Evolutionary conservation across 2,329 filamentous ascomycete genomes (phyloP), one percentile per base, ranked within the genome.

Genomic region (Pyrenophora seminiperda): DNA sequence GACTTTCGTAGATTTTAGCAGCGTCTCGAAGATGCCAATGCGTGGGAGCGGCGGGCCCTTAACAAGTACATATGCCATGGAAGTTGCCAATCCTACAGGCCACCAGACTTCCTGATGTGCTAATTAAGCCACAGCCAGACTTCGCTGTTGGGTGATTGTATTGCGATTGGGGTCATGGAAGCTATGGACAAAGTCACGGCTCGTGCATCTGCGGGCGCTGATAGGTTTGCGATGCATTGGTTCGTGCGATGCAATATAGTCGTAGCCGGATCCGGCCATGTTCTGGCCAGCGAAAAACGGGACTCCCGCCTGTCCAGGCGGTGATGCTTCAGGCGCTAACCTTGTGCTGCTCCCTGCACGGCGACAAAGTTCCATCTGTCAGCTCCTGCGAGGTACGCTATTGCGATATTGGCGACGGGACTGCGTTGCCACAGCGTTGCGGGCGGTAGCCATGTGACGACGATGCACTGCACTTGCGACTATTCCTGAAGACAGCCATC

Each of bases 111-210:
- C 47, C 59, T 36, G 57, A 57, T 50, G 60, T 62, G 59, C 58
- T 53, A 65, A 65, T 62, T 61, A 62, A 58, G 67, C 62, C 63
- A 66, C 51, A 27, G 42, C 56, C 51, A 56, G 37, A 55, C 44
- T 49, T 50, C 44, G 48, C 45, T 53, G 51, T 57, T 56, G 59
- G 59, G 52, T 50, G 48, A 56, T 54, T 55, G 43, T 45, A 63
- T 48, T 57, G 60, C 61, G 47, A 59, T 59, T 61, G 59, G 65
- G 65, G 54, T 61, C 61, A 63, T 66, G 48, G 53, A 55, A 43
- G 54, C 37, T 50, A 33, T 47, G 29, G 54, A 45, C 48, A 36
- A 49, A 51, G 40, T 45, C 36, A 34, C 15, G 34, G 52, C 37
- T 45, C 17, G 48, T 49, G 48, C 43, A 46, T 50, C 47, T 39